These are phyloP conservation scores for Lumnitzera racemosa DNA, from an alignment of 345 rosid species.

Conservation along the genomic window DNA sequence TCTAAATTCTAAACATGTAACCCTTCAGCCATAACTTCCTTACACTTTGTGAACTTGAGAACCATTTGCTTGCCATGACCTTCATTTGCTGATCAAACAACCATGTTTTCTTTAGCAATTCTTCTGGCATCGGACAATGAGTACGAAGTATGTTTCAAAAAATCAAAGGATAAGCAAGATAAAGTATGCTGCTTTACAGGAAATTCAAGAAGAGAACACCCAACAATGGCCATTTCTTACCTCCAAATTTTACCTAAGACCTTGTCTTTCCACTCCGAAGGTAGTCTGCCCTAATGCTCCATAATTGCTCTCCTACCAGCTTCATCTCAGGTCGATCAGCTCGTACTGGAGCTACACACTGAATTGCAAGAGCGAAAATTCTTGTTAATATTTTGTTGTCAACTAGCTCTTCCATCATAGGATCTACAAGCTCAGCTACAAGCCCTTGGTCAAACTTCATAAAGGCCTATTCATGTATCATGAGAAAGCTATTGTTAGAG, in stretches of 20 bases:
- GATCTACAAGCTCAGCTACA: constrained; percentile 51
- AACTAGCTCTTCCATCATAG: constrained; percentile 48
- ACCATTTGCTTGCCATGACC: too few relatives aligned
- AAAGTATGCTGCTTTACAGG: not conserved
- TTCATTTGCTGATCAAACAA: too few relatives aligned
- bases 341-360: constrained; percentile 78
- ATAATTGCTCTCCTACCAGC: constrained; percentile 67
- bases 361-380: constrained; percentile 69
- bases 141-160: too few relatives aligned
- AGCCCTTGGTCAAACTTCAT: constrained; percentile 53
- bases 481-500: not conserved
- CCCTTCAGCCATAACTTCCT: too few relatives aligned
- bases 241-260: not conserved
- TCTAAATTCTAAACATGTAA: too few relatives aligned
- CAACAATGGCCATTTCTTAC: not conserved
- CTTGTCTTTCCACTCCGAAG: constrained; percentile 33
- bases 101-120: too few relatives aligned
- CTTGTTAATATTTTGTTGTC: constrained; percentile 38
- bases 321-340: constrained; percentile 83
- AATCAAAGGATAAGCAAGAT: too few relatives aligned
- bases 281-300: constrained; percentile 84
- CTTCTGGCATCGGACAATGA: too few relatives aligned
- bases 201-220: not conserved
- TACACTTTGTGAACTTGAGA: too few relatives aligned
- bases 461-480: constrained; percentile 43